phyloP scores from a whole-genome alignment of 345 rosid species.

The Ailanthus altissimus region DNA sequence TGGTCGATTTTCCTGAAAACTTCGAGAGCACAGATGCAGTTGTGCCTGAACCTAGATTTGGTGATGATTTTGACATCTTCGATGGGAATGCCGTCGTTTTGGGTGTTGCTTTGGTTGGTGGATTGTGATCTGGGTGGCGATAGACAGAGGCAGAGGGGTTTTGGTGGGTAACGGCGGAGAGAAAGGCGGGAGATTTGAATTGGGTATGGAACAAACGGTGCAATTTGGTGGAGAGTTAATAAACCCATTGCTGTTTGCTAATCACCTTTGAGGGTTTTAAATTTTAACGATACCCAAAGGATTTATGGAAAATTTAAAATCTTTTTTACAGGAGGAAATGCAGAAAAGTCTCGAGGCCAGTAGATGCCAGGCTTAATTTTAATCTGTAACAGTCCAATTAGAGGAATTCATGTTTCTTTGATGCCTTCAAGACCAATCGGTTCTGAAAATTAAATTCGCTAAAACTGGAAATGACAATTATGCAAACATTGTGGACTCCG shows the following conservation, averaged over 20 bases:
- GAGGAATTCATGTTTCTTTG: neutral
- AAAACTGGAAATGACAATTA: too few species aligned
- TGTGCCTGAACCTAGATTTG: slow-evolving; percentile 76
- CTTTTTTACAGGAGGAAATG: too few species aligned
- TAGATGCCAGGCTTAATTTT: too few species aligned
- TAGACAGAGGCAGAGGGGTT: slow-evolving; percentile 24
- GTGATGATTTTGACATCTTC: slow-evolving; percentile 66
- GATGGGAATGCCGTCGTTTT: slow-evolving; percentile 62
- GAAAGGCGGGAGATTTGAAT: slow-evolving; percentile 22
- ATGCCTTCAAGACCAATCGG: neutral
- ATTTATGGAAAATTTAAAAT: too few species aligned
- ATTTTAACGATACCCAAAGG: too few species aligned
- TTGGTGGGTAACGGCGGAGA: slow-evolving; percentile 19
- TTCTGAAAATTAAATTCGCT: neutral
- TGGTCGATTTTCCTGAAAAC: slow-evolving; percentile 67
- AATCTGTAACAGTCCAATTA: neutral
- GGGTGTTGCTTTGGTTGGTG: slow-evolving; percentile 22
- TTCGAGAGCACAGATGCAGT: slow-evolving; percentile 79
- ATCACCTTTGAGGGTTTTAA: too few species aligned
- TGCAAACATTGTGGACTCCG: too few species aligned
- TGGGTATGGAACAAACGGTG: slow-evolving; percentile 25
- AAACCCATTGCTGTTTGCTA: slow-evolving; percentile 3
- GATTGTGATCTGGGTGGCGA: slow-evolving; percentile 18
- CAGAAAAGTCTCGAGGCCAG: too few species aligned
- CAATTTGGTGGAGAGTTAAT: slow-evolving; percentile 22